These are phyloP conservation scores for Globisporangium paroecandrum DNA, from an alignment of 352 stramenopile species.

Conservation along the genomic window DNA sequence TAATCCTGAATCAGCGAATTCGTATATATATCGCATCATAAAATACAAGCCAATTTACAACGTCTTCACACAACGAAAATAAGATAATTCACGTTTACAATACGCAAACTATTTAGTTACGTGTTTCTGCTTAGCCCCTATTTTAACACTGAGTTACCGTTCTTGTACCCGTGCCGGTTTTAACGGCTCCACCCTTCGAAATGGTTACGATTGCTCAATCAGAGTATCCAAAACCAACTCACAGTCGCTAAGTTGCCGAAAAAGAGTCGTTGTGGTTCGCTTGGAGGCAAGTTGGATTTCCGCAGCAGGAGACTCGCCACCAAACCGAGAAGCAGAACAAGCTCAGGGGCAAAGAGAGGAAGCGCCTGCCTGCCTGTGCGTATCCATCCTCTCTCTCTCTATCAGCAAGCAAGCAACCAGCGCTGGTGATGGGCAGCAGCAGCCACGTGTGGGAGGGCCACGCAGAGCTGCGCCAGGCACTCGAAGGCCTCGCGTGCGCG, in stretches of 20 bases:
- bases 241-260: not conserved
- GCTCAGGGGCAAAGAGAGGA: not conserved
- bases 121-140: too few relatives aligned
- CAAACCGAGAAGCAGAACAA: not conserved
- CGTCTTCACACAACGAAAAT: too few relatives aligned
- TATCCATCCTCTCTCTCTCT: not conserved
- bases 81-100: too few relatives aligned
- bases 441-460: constrained; percentile 55
- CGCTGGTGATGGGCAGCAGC: not conserved
- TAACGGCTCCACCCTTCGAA: not conserved
- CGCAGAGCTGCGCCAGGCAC: constrained; percentile 60
- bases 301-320: not conserved
- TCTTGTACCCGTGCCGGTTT: too few relatives aligned
- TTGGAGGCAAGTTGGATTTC: not conserved
- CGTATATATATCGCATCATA: too few relatives aligned
- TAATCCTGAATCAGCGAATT: too few relatives aligned
- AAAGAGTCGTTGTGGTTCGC: not conserved
- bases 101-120: too few relatives aligned
- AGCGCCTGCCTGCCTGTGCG: not conserved
- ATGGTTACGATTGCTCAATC: not conserved
- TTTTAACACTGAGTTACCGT: too few relatives aligned
- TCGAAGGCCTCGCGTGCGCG: constrained; percentile 60
- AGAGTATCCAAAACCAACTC: not conserved
- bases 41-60: too few relatives aligned
- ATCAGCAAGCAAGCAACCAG: not conserved